Conservation (phyloP, 164 flowering plant genomes). For the Magnolia kwangsiensis region DNA sequence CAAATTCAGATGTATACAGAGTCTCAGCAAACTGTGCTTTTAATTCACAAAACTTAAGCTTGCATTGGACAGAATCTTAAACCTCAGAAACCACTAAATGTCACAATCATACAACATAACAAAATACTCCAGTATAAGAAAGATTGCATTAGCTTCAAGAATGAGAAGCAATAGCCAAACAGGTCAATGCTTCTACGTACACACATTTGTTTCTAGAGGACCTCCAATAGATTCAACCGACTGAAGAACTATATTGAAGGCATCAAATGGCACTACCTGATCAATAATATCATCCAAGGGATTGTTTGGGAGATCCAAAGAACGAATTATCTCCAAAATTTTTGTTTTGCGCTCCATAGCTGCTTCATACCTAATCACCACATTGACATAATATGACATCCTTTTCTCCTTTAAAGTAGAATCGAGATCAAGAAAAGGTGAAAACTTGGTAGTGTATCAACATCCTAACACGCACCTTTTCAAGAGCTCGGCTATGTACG, state of each 20-base stretch:
- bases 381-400: conserved; percentile 2
- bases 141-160: not conserved
- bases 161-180: not conserved
- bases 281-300: conserved; percentile 95
- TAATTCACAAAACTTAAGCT: not conserved
- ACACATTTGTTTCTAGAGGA: not conserved
- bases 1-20: not conserved
- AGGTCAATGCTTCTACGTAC: not conserved
- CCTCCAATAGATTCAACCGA: not conserved
- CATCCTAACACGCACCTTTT: conserved; percentile 47
- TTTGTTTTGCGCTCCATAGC: conserved; percentile 77
- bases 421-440: not conserved
- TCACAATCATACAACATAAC: too few relatives aligned
- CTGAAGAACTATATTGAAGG: not conserved
- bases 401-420: not conserved
- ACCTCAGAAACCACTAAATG: too few relatives aligned
- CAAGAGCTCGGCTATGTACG: conserved; percentile 56
- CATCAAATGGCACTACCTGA: conserved; percentile 49
- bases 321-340: conserved; percentile 78
- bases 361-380: conserved; percentile 65
- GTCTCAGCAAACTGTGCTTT: not conserved
- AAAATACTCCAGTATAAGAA: too few relatives aligned
- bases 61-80: too few relatives aligned
- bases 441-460: not conserved
- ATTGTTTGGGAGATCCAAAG: conserved; percentile 89